phyloP scores from a whole-genome alignment of 176 grass and related monocot genomes.

The Bonia amplexicaulis region DNA sequence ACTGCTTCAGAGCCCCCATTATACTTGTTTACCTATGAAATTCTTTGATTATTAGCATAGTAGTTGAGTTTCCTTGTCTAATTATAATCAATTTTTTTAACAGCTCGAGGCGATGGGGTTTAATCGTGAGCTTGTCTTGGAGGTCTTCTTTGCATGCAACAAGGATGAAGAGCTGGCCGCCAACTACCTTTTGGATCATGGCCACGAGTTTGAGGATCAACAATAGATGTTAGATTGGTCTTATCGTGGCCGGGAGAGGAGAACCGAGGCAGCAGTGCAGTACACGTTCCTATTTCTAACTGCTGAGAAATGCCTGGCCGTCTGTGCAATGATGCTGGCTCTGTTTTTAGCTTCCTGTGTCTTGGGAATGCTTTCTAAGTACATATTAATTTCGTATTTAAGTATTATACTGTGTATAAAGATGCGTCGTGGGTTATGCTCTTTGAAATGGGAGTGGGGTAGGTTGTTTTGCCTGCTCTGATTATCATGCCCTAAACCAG shows the following conservation, averaged over 20 bases:
- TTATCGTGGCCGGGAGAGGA: neutral
- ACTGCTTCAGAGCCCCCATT: neutral
- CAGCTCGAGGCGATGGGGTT: constrained; percentile 97
- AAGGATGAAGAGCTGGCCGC: constrained; percentile 94
- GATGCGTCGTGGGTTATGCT: neutral
- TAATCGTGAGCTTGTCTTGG: constrained; percentile 76
- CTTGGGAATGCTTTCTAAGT: constrained; percentile 48
- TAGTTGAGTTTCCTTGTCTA: neutral
- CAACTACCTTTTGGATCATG: constrained; percentile 93
- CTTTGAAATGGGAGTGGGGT: neutral
- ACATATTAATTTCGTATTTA: constrained; percentile 56
- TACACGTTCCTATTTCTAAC: constrained; percentile 35
- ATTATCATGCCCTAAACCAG: neutral
- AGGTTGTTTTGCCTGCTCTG: neutral
- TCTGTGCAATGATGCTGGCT: constrained; percentile 26
- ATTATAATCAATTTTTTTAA: neutral
- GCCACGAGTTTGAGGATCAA: constrained; percentile 86
- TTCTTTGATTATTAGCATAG: neutral
- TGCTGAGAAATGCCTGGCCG: constrained; percentile 25
- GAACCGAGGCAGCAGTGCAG: constrained; percentile 20
- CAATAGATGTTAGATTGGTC: constrained; percentile 33
- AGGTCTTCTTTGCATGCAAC: constrained; percentile 99
- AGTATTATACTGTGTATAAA: constrained; percentile 32
- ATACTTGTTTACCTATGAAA: neutral
- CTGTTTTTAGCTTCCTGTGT: constrained; percentile 38